Percentiles rank a stretch among this genome's conserved stretches.
phyloP scores from a whole-genome alignment of 2,329 filamentous ascomycete species.

The Trichoderma sp. region DNA sequence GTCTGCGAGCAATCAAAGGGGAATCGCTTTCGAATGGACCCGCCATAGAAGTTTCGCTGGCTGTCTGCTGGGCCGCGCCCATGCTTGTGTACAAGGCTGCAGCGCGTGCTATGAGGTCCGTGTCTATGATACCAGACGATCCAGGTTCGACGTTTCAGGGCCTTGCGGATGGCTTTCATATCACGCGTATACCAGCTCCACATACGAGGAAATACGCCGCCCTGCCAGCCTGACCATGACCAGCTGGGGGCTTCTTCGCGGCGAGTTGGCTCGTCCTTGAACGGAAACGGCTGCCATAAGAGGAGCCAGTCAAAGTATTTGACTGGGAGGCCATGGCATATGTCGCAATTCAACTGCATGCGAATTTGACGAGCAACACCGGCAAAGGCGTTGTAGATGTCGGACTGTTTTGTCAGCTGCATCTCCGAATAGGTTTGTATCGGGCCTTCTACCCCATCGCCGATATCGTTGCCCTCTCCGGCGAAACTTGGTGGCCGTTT shows the following conservation, averaged over 20 bases:
- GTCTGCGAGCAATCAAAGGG: not conserved
- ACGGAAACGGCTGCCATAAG: not conserved
- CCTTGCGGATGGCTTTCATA: not conserved
- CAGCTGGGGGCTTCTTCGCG: not conserved
- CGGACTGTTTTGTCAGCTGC: not conserved
- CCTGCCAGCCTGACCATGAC: not conserved
- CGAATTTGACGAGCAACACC: not conserved
- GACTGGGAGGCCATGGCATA: not conserved
- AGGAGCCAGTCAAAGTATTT: conserved; percentile 8
- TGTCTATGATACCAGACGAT: conserved; percentile 1
- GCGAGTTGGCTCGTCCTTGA: not conserved
- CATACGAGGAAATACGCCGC: not conserved
- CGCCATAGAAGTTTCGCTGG: not conserved
- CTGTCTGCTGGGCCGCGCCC: not conserved
- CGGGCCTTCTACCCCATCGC: not conserved
- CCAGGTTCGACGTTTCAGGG: not conserved
- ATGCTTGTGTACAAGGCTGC: not conserved
- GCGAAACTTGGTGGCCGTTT: not conserved
- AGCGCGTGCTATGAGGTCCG: not conserved
- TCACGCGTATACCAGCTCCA: not conserved
- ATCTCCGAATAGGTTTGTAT: not conserved
- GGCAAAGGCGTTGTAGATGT: conserved; percentile 4
- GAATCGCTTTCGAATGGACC: not conserved
- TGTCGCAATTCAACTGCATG: not conserved
- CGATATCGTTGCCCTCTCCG: not conserved